A percentile compares a stretch with the other conserved stretches of the same genome.
These are phyloP conservation scores for Allium fistulosum DNA, from an alignment of 106 monocot genomes.

Conservation along the genomic window DNA sequence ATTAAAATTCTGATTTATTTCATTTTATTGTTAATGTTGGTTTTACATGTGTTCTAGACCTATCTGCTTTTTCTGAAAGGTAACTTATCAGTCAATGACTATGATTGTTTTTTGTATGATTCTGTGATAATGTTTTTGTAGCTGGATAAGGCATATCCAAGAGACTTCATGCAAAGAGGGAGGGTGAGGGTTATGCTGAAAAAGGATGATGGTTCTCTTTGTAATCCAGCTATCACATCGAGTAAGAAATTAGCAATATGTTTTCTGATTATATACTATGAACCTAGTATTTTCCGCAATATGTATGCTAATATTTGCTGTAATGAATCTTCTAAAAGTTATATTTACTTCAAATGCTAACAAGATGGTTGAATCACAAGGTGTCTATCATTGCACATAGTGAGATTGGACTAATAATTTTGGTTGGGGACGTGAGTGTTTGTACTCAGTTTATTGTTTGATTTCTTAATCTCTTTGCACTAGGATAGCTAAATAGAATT, in stretches of 20 bases:
- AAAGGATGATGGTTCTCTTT: slow-evolving; percentile 63
- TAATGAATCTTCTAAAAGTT: too few species aligned
- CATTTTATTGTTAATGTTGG: not conserved
- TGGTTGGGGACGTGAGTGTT: too few species aligned
- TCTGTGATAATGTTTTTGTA: slow-evolving; percentile 16
- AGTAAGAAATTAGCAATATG: slow-evolving; percentile 38
- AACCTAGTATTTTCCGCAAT: too few species aligned
- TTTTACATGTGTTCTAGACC: too few species aligned
- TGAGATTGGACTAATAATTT: too few species aligned
- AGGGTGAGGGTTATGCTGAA: slow-evolving; percentile 82
- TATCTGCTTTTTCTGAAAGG: not conserved
- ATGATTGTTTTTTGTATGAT: not conserved
- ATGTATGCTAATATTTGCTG: too few species aligned
- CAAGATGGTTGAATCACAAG: too few species aligned
- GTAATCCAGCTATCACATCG: slow-evolving; percentile 53
- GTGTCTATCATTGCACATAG: too few species aligned
- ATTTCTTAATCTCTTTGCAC: too few species aligned
- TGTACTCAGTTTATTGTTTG: too few species aligned
- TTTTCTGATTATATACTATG: not conserved
- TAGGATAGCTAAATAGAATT: too few species aligned
- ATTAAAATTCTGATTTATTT: not conserved
- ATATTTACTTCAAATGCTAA: too few species aligned
- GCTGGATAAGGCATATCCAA: slow-evolving; percentile 85
- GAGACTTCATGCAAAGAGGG: slow-evolving; percentile 92
- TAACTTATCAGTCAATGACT: not conserved